Base-by-base conservation (phyloP, 75 land plant genomes). In the Pseudotsuga menziesii region DNA sequence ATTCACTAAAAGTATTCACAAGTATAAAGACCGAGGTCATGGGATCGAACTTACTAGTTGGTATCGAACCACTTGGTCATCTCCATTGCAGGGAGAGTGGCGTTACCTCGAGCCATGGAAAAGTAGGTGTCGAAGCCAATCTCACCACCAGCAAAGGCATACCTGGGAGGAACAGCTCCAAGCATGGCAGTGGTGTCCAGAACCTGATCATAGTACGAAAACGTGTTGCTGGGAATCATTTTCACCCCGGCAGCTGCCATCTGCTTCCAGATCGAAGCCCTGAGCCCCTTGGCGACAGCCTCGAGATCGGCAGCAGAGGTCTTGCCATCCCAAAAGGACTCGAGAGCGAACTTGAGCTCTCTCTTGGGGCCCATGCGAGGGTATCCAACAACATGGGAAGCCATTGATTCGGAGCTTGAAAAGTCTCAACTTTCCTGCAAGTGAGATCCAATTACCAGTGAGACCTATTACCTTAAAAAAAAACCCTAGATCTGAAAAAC, bases 31-130 rank as follows among this genome's bases (percentile, higher is more conserved):
- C 2, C 54, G 1, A 48, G 54, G 1, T 48, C 11, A 48, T 48
- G 54, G 54, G 54, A 48, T 48, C 23, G 9, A 20, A 85, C 92
- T 91, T 84, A 91, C 92, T 91, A 91, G 88, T 91, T 91, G 77
- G 92, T 91, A 78, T 91, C 92, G 56, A 91, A 88, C 90, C 92
- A 91, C 78, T 91, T 91, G 63, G 92, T 91, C 92, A 91, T 91
- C 74, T 91, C 92, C 92, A 91, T 91, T 14, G 92, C 92, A 61
- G 92, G 92, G 14, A 83, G 78, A 58, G 84, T 77, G 44, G 84
- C 88, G 58, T 91, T 91, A 17, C 92, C 92, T 29, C 92, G 83
- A 57, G 92, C 92, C 92, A 91, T 91, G 23, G 92, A 88, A 76
- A 91, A 91, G 70, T 82, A 88, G 27, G 73, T 74, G 39, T 90